Evolutionary conservation across 1,139 yeast species (phyloP).

Genomic region (Geotrichum phurueaensis): DNA sequence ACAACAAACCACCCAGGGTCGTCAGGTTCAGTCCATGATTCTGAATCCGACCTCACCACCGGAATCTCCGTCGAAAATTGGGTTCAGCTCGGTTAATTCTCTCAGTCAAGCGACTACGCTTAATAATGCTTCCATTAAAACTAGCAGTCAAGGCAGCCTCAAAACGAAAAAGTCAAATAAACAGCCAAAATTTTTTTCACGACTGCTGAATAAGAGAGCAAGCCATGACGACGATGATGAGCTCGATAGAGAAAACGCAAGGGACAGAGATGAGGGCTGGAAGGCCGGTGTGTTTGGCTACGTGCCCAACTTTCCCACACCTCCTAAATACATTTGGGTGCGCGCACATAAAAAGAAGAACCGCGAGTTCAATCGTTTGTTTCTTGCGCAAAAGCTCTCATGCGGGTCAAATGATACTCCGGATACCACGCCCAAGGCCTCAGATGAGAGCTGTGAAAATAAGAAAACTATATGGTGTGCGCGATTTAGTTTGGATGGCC

Average conservation of each 20-base stretch:
- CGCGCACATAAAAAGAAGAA: constrained; percentile 33
- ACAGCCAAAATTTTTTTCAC: neutral
- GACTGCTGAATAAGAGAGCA: neutral
- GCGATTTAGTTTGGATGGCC: constrained; percentile 74
- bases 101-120: neutral
- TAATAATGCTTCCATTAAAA: neutral
- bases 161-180: neutral
- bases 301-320: constrained; percentile 30
- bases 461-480: constrained; percentile 60
- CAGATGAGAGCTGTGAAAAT: constrained; percentile 13
- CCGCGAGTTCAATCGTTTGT: constrained; percentile 48
- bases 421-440: constrained; percentile 1
- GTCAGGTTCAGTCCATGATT: constrained; percentile 2
- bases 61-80: neutral
- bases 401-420: neutral
- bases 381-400: constrained; percentile 74
- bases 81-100: neutral
- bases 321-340: constrained; percentile 37
- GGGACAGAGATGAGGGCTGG: constrained; percentile 33
- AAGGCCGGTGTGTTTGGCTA: constrained; percentile 34
- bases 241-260: constrained; percentile 4
- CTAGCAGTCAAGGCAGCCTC: neutral
- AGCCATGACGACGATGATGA: constrained; percentile 8
- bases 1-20: neutral
- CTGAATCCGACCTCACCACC: neutral